Evolutionary conservation across 2,329 filamentous ascomycete species (phyloP), one percentile per base, ranked within the genome.

Genomic region (Hypoxylon sp.): DNA sequence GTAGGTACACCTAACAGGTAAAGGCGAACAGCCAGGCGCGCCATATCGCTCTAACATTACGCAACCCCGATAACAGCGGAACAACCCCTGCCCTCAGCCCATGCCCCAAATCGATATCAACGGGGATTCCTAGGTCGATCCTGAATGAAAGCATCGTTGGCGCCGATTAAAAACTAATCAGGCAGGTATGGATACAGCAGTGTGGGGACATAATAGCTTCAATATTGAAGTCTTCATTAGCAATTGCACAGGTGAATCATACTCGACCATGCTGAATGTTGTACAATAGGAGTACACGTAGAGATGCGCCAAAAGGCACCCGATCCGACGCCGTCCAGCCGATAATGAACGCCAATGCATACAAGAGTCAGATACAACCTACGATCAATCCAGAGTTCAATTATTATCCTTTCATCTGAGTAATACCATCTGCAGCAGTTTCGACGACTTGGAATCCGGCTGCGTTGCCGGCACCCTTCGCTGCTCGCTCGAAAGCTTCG

Each of bases 401-500:
- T 46, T 60, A 62, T 24, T 61, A 11, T 42, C 64, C 60, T n/a
- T 62, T 69, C 65, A 73, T 72, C 63, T 77, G 74, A 22, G 71
- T 76, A 53, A 88, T 87, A 0, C 85, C 85, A 49, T 86, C 80
- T 0, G 81, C 79, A 1, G 81, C 84, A n/a, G 93, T 96, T 78
- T 95, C 93, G 11, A 97, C 91, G 52, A 93, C 90, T 74, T 87
- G 87, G 75, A 93, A 96, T 0, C 82, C 85, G 51, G 87, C 89
- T 1, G 89, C 89, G 71, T 89, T 85, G 71, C 93, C 93, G 50
- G 92, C 78, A 0, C 94, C 94, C 73, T 88, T 91, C 63, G 95
- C 93, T 1, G 94, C 94, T 58, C 87, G 84, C 38, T 86, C 86
- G 68, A 89, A 90, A 0, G 88, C 88, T 30, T 82, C 83, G 36